Evolutionary conservation across 768 basidiomycete species (phyloP).

Genomic region (Coprinellus aureogranulatus): DNA sequence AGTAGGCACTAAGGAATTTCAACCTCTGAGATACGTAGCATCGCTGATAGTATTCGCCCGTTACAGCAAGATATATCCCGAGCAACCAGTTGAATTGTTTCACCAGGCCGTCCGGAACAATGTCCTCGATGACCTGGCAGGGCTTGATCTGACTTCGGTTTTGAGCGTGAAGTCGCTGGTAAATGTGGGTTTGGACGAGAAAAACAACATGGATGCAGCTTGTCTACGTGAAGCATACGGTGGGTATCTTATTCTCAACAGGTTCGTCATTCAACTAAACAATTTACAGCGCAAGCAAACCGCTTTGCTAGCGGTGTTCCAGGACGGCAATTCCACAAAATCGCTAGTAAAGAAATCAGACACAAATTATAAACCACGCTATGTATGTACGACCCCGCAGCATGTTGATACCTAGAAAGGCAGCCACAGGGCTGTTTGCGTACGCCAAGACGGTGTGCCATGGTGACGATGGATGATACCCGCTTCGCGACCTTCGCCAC

Average conservation of each 20-base stretch:
- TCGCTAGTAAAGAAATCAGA: conserved; percentile 62
- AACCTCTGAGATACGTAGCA: too few species aligned
- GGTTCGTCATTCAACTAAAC: neutral
- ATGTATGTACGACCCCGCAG: neutral
- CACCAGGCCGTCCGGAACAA: conserved; percentile 49
- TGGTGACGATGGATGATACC: too few species aligned
- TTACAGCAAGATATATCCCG: conserved; percentile 64
- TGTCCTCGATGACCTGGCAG: conserved; percentile 52
- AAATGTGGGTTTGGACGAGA: conserved; percentile 54
- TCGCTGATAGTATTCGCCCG: neutral
- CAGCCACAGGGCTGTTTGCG: neutral
- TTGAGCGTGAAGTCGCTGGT: conserved; percentile 54
- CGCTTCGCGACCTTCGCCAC: too few species aligned
- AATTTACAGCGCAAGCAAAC: conserved; percentile 54
- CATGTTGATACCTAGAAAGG: neutral
- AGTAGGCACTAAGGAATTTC: conserved; percentile 37
- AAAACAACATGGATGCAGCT: conserved; percentile 60
- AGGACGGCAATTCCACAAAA: conserved; percentile 46
- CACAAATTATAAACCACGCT: conserved; percentile 52
- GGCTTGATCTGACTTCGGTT: conserved; percentile 56
- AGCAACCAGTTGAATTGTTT: conserved; percentile 50
- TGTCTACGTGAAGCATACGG: conserved; percentile 69
- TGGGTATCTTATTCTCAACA: conserved; percentile 10
- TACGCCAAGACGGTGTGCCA: neutral
- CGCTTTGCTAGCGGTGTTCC: conserved; percentile 64